Evolutionary conservation across 1,284 basidiomycete genomes (phyloP).

Genomic region (Crocinoboletus sp.): DNA sequence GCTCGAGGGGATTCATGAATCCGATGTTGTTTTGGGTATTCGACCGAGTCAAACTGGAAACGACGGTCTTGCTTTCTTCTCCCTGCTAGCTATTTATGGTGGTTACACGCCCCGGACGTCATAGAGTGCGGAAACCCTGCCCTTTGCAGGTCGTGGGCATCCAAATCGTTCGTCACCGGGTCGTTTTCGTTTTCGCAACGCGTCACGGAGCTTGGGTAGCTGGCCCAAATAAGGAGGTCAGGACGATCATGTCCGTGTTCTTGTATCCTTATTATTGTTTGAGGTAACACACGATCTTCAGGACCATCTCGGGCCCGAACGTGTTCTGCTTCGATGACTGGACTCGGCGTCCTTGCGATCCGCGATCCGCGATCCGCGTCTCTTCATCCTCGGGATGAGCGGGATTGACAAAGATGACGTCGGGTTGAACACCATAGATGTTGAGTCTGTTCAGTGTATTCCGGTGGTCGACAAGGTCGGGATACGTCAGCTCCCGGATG

Average conservation of each 20-base stretch:
- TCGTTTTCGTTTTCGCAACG: constrained; percentile 47
- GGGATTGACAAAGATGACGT: constrained; percentile 59
- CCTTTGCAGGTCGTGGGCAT: constrained; percentile 50
- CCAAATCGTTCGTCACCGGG: constrained; percentile 58
- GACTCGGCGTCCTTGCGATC: constrained; percentile 43
- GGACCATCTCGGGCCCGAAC: constrained; percentile 55
- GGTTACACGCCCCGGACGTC: background rate
- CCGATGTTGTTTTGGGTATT: constrained; percentile 53
- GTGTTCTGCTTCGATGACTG: constrained; percentile 57
- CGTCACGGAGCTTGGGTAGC: constrained; percentile 44
- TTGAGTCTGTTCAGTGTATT: constrained; percentile 44
- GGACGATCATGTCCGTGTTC: constrained; percentile 50
- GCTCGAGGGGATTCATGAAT: constrained; percentile 62
- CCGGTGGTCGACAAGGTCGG: constrained; percentile 52
- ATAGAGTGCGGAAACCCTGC: constrained; percentile 40
- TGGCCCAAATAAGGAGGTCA: constrained; percentile 69
- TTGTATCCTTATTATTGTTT: constrained; percentile 65
- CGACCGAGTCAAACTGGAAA: constrained; percentile 56
- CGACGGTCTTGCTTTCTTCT: constrained; percentile 63
- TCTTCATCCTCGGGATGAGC: constrained; percentile 50
- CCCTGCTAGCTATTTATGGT: constrained; percentile 61
- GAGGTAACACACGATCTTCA: constrained; percentile 60
- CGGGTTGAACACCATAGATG: constrained; percentile 50
- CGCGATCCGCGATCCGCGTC: constrained; percentile 36
- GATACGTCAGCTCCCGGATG: constrained; percentile 57